Evolutionary conservation across 169 alveolate genomes (phyloP).

Genomic region (Cryptosporidium viatorum): DNA sequence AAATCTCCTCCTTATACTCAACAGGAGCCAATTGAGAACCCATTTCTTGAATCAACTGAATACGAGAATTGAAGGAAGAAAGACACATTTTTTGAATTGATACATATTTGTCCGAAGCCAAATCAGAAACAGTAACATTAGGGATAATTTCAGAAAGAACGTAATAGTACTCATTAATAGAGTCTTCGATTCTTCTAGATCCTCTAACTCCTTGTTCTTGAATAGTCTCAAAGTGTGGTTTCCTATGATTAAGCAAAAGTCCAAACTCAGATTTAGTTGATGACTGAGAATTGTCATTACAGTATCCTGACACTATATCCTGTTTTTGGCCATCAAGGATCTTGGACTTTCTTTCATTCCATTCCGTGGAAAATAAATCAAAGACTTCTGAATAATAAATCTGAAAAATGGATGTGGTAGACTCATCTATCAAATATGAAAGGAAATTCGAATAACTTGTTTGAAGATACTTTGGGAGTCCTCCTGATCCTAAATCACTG

Average conservation of each 20-base stretch:
- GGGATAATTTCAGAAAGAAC: conserved; percentile 42
- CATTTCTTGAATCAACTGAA: conserved; percentile 36
- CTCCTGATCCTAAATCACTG: conserved; percentile 19
- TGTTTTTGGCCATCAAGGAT: conserved; percentile 21
- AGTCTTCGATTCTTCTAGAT: conserved; percentile 15
- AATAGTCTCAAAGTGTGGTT: neutral
- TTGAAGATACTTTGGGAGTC: conserved; percentile 44
- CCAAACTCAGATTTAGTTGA: neutral
- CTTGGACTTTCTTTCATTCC: conserved; percentile 51
- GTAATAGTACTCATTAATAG: conserved; percentile 20
- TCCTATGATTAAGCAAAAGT: neutral
- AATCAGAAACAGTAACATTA: conserved; percentile 18
- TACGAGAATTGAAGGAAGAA: conserved; percentile 44
- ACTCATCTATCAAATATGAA: conserved; percentile 56
- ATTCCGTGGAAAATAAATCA: conserved; percentile 51
- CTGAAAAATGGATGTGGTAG: conserved; percentile 48
- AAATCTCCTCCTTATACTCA: conserved; percentile 42
- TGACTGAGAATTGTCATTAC: neutral
- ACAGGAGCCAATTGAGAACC: conserved; percentile 36
- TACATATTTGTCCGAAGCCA: conserved; percentile 29
- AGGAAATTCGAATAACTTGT: conserved; percentile 57
- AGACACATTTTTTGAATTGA: conserved; percentile 54
- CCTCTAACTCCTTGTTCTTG: neutral
- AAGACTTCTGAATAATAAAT: conserved; percentile 49
- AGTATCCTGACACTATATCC: conserved; percentile 10